Conservation (phyloP, 768 basidiomycete genomes). For the Rhizopogon rudus region DNA sequence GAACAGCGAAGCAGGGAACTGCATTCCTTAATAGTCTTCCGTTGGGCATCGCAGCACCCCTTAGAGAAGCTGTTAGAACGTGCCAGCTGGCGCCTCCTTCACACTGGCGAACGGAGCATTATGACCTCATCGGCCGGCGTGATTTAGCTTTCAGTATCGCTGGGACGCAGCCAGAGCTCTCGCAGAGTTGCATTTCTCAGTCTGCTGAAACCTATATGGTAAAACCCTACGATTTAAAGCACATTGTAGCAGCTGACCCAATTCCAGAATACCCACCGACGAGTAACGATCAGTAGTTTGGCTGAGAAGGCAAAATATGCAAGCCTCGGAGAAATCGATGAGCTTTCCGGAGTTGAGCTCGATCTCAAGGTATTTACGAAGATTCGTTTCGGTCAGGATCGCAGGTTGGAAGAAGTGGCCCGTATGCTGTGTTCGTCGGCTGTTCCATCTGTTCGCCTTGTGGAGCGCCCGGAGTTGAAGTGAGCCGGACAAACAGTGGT, state of each 20-base stretch:
- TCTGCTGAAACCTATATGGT: slow-evolving; percentile 31
- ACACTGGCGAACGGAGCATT: slow-evolving; percentile 55
- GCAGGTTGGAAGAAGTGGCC: slow-evolving; percentile 85
- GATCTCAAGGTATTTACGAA: slow-evolving; percentile 70
- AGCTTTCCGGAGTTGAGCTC: slow-evolving; percentile 67
- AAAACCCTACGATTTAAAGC: background rate
- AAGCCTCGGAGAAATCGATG: slow-evolving; percentile 50
- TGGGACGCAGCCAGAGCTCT: slow-evolving; percentile 22
- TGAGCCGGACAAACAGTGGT: slow-evolving; percentile 26
- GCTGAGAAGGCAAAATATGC: slow-evolving; percentile 45
- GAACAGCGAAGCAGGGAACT: slow-evolving; percentile 35
- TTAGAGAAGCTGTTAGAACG: slow-evolving; percentile 80
- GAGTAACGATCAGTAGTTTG: slow-evolving; percentile 48
- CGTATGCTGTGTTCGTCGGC: slow-evolving; percentile 83
- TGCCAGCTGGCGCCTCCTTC: slow-evolving; percentile 76
- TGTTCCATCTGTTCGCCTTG: slow-evolving; percentile 58
- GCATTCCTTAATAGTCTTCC: slow-evolving; percentile 55
- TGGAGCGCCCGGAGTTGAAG: slow-evolving; percentile 69
- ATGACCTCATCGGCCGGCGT: slow-evolving; percentile 27
- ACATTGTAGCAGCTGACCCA: background rate
- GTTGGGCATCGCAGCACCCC: slow-evolving; percentile 67
- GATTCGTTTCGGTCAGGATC: slow-evolving; percentile 87
- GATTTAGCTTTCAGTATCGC: slow-evolving; percentile 28
- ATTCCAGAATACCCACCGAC: slow-evolving; percentile 43
- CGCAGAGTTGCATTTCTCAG: slow-evolving; percentile 24